These are phyloP conservation scores for Mycena alexandri DNA, from an alignment of 768 basidiomycete genomes.

Conservation along the genomic window DNA sequence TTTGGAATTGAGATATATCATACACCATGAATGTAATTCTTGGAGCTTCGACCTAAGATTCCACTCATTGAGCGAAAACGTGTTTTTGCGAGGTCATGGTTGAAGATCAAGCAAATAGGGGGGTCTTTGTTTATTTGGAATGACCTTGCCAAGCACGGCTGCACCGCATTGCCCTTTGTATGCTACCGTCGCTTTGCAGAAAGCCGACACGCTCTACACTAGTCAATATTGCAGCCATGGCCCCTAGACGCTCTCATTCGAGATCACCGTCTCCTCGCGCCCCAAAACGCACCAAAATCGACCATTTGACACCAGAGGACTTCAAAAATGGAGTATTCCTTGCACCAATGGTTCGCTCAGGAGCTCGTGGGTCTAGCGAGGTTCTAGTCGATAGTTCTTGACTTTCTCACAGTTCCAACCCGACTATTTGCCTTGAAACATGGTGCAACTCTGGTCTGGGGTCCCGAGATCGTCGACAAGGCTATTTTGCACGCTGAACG, in stretches of 20 bases:
- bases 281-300: slow-evolving; percentile 67
- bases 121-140: background rate
- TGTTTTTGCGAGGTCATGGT: slow-evolving; percentile 25
- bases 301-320: slow-evolving; percentile 74
- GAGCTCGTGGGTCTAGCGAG: slow-evolving; percentile 71
- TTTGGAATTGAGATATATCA: background rate
- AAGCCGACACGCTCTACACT: background rate
- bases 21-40: too few relatives aligned
- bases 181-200: slow-evolving; percentile 1
- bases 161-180: background rate
- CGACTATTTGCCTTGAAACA: slow-evolving; percentile 90
- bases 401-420: slow-evolving; percentile 74
- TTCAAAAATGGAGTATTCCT: slow-evolving; percentile 93
- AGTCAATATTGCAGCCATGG: slow-evolving; percentile 36
- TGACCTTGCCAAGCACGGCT: background rate
- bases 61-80: slow-evolving; percentile 42
- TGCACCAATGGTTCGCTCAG: slow-evolving; percentile 99
- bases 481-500: slow-evolving; percentile 90
- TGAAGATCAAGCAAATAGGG: background rate
- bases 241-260: slow-evolving; percentile 68
- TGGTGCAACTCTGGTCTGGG: slow-evolving; percentile 95
- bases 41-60: background rate
- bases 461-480: slow-evolving; percentile 96
- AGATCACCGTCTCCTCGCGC: slow-evolving; percentile 61
- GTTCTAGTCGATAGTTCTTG: slow-evolving; percentile 29